These are phyloP conservation scores for Ophiocordyceps camponoti-leonardi DNA, from an alignment of 2,329 filamentous ascomycete species.

Conservation along the genomic window DNA sequence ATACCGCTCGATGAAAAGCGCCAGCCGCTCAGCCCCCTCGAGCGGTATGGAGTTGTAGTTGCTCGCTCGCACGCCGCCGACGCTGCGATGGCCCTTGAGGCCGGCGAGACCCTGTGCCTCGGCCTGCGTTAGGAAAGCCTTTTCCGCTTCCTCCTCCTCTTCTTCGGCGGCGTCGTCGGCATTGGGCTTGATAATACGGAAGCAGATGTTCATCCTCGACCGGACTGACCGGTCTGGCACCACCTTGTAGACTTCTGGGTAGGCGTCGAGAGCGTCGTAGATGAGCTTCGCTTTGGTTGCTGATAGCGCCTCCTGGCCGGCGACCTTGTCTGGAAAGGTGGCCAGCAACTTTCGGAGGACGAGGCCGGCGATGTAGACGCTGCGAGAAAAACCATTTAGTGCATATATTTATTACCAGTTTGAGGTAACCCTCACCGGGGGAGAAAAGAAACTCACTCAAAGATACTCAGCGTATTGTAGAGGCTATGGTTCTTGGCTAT, in stretches of 20 bases:
- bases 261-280: slow-evolving; percentile 60
- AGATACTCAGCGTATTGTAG: slow-evolving; percentile 92
- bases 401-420: neutral
- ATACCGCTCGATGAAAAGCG: slow-evolving; percentile 40
- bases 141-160: slow-evolving; percentile 54
- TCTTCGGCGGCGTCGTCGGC: slow-evolving; percentile 58
- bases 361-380: slow-evolving; percentile 79
- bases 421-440: neutral
- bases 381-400: slow-evolving; percentile 7
- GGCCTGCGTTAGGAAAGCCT: slow-evolving; percentile 60
- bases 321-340: slow-evolving; percentile 49
- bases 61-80: slow-evolving; percentile 71
- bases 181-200: slow-evolving; percentile 46
- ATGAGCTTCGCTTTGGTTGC: slow-evolving; percentile 60
- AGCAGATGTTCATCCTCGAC: slow-evolving; percentile 92
- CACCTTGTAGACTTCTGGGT: slow-evolving; percentile 56
- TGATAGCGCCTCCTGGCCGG: slow-evolving; percentile 58
- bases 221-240: slow-evolving; percentile 60
- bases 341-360: slow-evolving; percentile 63
- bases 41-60: slow-evolving; percentile 79
- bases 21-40: slow-evolving; percentile 50
- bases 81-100: slow-evolving; percentile 73
- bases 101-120: slow-evolving; percentile 54
- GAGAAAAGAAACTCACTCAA: slow-evolving; percentile 44
- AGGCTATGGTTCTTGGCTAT: slow-evolving; percentile 87